These are phyloP conservation scores for Delitschia confertaspora DNA, from an alignment of 495 filamentous ascomycete genomes.

Conservation along the genomic window DNA sequence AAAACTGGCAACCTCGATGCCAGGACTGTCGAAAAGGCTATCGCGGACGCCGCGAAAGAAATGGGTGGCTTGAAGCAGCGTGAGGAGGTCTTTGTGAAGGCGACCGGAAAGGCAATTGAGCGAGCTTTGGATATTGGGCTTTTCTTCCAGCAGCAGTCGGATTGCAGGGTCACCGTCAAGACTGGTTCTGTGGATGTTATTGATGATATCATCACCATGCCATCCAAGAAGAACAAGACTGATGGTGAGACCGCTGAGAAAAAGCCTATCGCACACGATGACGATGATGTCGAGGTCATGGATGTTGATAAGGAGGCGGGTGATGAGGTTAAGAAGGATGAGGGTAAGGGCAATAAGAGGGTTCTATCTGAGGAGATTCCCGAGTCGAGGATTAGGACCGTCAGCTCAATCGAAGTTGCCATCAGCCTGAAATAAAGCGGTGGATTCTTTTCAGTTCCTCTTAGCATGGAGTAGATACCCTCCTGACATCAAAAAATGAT, in stretches of 20 bases:
- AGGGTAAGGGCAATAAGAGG: conserved; percentile 5
- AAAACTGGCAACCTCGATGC: conserved; percentile 4
- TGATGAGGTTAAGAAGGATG: conserved; percentile 24
- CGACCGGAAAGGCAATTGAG: conserved; percentile 69
- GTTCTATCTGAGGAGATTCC: conserved; percentile 47
- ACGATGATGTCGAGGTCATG: conserved; percentile 8
- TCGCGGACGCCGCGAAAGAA: conserved; percentile 10
- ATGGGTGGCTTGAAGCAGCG: neutral
- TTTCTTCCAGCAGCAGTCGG: conserved; percentile 36
- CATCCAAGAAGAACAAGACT: neutral
- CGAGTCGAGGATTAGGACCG: conserved; percentile 53
- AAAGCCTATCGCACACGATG: conserved; percentile 1
- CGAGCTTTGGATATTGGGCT: conserved; percentile 47
- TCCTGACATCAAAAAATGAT: too few species aligned
- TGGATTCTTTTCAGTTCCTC: too few species aligned
- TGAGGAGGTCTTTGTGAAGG: conserved; percentile 62
- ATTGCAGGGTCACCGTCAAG: conserved; percentile 31
- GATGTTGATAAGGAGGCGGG: conserved; percentile 22
- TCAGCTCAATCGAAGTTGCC: conserved; percentile 58
- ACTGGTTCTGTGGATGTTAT: conserved; percentile 35
- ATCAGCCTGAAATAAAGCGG: conserved; percentile 42
- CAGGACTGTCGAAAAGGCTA: conserved; percentile 29
- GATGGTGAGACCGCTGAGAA: neutral
- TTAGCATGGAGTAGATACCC: too few species aligned
- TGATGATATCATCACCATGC: conserved; percentile 33